Conservation (phyloP, 768 basidiomycete species). For the Mycena latifolia region DNA sequence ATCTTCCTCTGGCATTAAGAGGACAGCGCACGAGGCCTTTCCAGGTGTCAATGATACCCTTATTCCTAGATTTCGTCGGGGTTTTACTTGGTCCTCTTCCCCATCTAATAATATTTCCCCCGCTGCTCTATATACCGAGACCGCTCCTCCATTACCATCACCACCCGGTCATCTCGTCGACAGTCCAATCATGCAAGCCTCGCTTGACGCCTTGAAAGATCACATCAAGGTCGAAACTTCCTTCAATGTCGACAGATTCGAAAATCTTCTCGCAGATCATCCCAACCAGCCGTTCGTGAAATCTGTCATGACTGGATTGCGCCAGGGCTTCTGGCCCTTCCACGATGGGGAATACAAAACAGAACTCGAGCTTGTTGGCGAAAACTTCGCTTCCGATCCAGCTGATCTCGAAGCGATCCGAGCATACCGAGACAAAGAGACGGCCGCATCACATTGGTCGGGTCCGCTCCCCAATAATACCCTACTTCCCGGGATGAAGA, state of each 20-base stretch:
- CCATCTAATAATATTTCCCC: slow-evolving; percentile 25
- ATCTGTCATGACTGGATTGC: slow-evolving; percentile 40
- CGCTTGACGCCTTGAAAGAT: slow-evolving; percentile 22
- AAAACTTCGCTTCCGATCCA: slow-evolving; percentile 31
- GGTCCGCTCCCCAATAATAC: slow-evolving; percentile 14
- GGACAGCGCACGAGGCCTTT: slow-evolving; percentile 14
- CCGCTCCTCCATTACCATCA: slow-evolving; percentile 28
- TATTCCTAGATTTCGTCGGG: slow-evolving; percentile 25
- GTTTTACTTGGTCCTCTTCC: slow-evolving; percentile 26
- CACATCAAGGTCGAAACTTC: slow-evolving; percentile 44
- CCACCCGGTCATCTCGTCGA: slow-evolving; percentile 30
- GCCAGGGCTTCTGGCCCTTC: slow-evolving; percentile 50
- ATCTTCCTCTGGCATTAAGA: background rate
- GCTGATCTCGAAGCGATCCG: slow-evolving; percentile 33
- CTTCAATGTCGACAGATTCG: slow-evolving; percentile 41
- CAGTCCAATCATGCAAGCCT: slow-evolving; percentile 8
- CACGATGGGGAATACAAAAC: slow-evolving; percentile 39
- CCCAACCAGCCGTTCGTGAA: slow-evolving; percentile 46
- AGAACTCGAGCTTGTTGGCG: background rate
- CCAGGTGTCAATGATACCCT: background rate
- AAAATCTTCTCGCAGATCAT: slow-evolving; percentile 38
- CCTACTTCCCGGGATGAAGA: slow-evolving; percentile 43
- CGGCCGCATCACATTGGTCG: slow-evolving; percentile 34
- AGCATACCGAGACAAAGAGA: slow-evolving; percentile 37
- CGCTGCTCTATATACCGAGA: slow-evolving; percentile 29